Base-by-base conservation (phyloP, 1,139 yeast species). In the Debaryomyces fabryi region DNA sequence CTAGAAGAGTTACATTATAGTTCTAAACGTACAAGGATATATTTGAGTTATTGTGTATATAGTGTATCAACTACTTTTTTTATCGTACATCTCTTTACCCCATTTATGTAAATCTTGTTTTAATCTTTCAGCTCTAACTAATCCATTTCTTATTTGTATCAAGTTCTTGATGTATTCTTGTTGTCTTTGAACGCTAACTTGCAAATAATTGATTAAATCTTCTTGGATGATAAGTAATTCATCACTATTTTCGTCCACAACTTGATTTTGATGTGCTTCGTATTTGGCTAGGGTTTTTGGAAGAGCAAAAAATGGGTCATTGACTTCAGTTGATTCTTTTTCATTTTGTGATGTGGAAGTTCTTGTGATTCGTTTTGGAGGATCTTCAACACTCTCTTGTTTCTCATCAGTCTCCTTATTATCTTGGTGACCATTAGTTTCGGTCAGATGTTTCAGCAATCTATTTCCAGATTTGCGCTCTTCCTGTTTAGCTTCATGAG, bases 141-240 rank as follows among this genome's bases (percentile, higher is more conserved):
- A 71, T 1, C 92, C 95, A 58, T 79, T 79, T 55, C 97, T 78
- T 41, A 93, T 79, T 38, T 76, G 80, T 21, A 82, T 74, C 63
- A 93, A 73, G 54, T 91, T 88, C 59, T 95, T 79, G 48, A 91
- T 86, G 63, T 87, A 92, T 66, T 93, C 98, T 63, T 89, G 92
- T 59, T 90, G 90, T 62, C 97, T 78, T 68, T 93, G 98, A 45
- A 90, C 74, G 53, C 79, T 72, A 39, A 76, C 79, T 54, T 76
- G 81, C 42, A 76, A 59, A 52, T 72, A 74, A 54, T 74, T 76
- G 44, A 73, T 67, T 52, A 76, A 64, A 42, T 76, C 80, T 46
- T 72, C 77, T 52, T 72, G 69, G n/a, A 72, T 57, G 15, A 52
- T 51, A 8, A 59, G 53, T 36, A 64, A 57, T 47, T 71, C 72